Conservation (phyloP, 768 basidiomycete genomes). For the Pulveroboletus sp. region DNA sequence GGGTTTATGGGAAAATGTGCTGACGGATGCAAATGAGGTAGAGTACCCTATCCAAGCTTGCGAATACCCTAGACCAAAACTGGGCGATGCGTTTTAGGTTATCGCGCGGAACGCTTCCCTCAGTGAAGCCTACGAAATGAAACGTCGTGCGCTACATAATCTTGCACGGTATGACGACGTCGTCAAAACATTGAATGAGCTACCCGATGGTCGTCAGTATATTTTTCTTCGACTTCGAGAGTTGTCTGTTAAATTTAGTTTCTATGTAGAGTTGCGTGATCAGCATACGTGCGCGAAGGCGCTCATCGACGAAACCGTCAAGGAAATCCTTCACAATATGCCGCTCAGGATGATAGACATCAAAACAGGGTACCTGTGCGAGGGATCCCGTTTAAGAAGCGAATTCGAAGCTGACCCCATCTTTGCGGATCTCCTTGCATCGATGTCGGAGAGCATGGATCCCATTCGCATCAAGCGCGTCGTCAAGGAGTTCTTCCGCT, state of each 20-base stretch:
- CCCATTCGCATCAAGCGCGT: background rate
- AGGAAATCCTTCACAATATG: background rate
- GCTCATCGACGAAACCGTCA: background rate
- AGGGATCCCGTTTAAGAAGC: background rate
- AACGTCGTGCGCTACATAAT: background rate
- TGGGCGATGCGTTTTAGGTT: background rate
- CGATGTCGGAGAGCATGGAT: background rate
- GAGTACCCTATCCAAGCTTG: no score
- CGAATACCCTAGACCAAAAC: background rate
- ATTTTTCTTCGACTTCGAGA: no score
- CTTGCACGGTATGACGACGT: background rate
- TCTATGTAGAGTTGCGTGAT: no score
- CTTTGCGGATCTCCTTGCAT: conserved; percentile 1
- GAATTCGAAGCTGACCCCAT: background rate
- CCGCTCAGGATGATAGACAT: conserved; percentile 7
- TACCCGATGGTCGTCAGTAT: no score
- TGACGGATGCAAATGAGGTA: conserved; percentile 9
- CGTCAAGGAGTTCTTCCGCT: conserved; percentile 6
- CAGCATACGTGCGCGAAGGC: no score
- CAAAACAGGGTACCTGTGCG: conserved; percentile 5
- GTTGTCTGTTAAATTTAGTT: no score
- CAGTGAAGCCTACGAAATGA: conserved; percentile 3
- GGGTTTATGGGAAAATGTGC: conserved; percentile 5
- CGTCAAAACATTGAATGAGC: no score
- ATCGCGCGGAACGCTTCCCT: background rate